Percentiles rank a stretch among this genome's conserved stretches.
Evolutionary conservation across 345 rosid species (phyloP).

Genomic region (Hibiscus syriacus): DNA sequence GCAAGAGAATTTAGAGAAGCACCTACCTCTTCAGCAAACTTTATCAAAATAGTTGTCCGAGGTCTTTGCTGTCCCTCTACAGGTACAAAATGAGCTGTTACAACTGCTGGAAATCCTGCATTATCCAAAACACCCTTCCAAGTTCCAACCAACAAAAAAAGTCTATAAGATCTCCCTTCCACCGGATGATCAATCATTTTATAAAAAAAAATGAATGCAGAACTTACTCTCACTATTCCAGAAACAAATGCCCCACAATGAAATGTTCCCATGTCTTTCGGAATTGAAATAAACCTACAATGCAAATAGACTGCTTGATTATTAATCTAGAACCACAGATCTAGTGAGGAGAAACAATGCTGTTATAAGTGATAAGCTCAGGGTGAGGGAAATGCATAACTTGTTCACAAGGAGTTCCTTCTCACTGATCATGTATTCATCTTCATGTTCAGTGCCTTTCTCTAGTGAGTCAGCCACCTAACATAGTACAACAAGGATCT

Average conservation of each 20-base stretch:
- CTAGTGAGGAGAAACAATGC: background rate
- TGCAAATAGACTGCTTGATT: background rate
- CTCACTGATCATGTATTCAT: too few relatives aligned
- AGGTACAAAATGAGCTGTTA: too few relatives aligned
- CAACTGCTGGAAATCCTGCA: conserved; percentile 98
- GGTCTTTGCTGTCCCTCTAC: too few relatives aligned
- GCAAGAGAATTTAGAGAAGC: background rate
- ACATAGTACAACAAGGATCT: too few relatives aligned
- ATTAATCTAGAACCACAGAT: background rate
- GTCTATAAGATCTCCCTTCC: conserved; percentile 11
- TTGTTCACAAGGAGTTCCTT: too few relatives aligned
- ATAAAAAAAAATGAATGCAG: background rate
- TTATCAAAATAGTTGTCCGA: too few relatives aligned
- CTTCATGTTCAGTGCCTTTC: too few relatives aligned
- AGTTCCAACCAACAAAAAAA: conserved; percentile 4
- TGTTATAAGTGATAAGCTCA: too few relatives aligned
- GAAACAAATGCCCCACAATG: conserved; percentile 99
- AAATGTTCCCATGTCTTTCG: conserved; percentile 99
- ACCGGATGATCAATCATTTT: background rate
- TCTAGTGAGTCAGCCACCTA: too few relatives aligned
- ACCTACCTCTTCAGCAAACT: too few relatives aligned
- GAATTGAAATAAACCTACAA: too few relatives aligned
- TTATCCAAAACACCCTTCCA: conserved; percentile 83
- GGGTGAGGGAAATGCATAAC: too few relatives aligned
- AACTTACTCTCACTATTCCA: conserved; percentile 81